Percentiles rank a stretch among this genome's conserved stretches.
Evolutionary conservation across 208 protist genomes (phyloP).

Genomic region (Wallacemonas sp.): DNA sequence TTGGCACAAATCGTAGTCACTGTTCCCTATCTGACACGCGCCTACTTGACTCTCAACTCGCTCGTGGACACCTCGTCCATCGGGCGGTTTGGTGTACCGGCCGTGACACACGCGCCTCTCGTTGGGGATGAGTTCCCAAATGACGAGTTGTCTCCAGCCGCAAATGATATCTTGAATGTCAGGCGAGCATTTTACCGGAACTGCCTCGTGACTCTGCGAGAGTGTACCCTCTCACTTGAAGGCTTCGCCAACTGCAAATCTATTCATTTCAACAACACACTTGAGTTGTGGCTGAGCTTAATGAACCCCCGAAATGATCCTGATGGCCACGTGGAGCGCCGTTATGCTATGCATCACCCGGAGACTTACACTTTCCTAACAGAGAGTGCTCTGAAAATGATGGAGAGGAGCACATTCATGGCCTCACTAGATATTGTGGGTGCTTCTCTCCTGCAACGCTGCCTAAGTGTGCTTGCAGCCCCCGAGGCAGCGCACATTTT

Average conservation of each 20-base stretch:
- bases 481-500: conserved; percentile 19
- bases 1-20: conserved; percentile 28
- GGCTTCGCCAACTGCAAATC: conserved; percentile 44
- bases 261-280: conserved; percentile 63
- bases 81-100: not conserved
- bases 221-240: conserved; percentile 59
- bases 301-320: conserved; percentile 47
- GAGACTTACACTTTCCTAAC: conserved; percentile 69
- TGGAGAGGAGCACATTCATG: conserved; percentile 70
- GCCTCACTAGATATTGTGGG: conserved; percentile 45
- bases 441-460: conserved; percentile 37
- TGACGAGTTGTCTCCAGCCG: not conserved
- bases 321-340: conserved; percentile 16
- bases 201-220: conserved; percentile 53
- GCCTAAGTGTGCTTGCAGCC: conserved; percentile 36
- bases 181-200: conserved; percentile 58
- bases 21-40: conserved; percentile 38
- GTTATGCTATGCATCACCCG: conserved; percentile 64
- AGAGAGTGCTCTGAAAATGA: conserved; percentile 52
- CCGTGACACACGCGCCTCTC: not conserved
- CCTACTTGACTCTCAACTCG: conserved; percentile 10
- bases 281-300: conserved; percentile 76
- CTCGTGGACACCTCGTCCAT: not conserved
- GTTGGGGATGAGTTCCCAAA: conserved; percentile 5
- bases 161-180: conserved; percentile 41